phyloP scores from a whole-genome alignment of 345 rosid genomes.

The Litchi chinensis region DNA sequence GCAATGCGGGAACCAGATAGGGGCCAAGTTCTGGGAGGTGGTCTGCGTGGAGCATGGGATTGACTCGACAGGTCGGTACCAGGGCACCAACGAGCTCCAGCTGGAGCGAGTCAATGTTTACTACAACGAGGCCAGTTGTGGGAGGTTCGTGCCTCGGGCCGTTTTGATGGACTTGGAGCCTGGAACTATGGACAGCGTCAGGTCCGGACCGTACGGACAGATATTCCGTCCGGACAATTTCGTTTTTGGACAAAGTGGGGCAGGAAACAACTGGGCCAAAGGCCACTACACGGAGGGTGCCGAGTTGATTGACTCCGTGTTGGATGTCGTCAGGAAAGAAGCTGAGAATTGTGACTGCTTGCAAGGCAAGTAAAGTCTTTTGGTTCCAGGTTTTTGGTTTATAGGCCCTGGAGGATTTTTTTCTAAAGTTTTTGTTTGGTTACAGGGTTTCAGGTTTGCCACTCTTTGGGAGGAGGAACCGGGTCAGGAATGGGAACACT shows the following conservation, averaged over 20 bases:
- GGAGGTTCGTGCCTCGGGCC: slow-evolving; percentile 75
- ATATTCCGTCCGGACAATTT: slow-evolving; percentile 76
- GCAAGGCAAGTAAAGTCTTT: slow-evolving; percentile 44
- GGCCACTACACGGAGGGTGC: slow-evolving; percentile 92
- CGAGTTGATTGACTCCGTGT: slow-evolving; percentile 72
- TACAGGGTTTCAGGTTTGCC: slow-evolving; percentile 82
- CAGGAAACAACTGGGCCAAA: slow-evolving; percentile 85
- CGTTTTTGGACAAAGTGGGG: slow-evolving; percentile 82
- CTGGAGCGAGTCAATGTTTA: slow-evolving; percentile 74
- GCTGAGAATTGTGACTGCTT: slow-evolving; percentile 82
- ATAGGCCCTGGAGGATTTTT: not conserved
- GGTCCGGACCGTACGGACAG: slow-evolving; percentile 76
- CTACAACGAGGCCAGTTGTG: slow-evolving; percentile 80
- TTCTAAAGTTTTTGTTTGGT: not conserved
- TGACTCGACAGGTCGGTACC: slow-evolving; percentile 77
- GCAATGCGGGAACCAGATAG: slow-evolving; percentile 82
- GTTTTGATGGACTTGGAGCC: slow-evolving; percentile 83
- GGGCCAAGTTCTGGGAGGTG: slow-evolving; percentile 85
- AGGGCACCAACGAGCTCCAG: slow-evolving; percentile 64
- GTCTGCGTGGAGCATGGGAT: slow-evolving; percentile 82
- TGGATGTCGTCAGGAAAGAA: slow-evolving; percentile 77
- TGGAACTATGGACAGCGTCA: slow-evolving; percentile 79
- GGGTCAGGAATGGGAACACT: slow-evolving; percentile 88
- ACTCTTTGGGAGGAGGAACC: slow-evolving; percentile 81
- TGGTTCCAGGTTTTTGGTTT: not conserved